A percentile compares a stretch with the other conserved stretches of the same genome.
Conservation (phyloP, 2,329 filamentous ascomycete species). For the Chaetomiaceae sp. region DNA sequence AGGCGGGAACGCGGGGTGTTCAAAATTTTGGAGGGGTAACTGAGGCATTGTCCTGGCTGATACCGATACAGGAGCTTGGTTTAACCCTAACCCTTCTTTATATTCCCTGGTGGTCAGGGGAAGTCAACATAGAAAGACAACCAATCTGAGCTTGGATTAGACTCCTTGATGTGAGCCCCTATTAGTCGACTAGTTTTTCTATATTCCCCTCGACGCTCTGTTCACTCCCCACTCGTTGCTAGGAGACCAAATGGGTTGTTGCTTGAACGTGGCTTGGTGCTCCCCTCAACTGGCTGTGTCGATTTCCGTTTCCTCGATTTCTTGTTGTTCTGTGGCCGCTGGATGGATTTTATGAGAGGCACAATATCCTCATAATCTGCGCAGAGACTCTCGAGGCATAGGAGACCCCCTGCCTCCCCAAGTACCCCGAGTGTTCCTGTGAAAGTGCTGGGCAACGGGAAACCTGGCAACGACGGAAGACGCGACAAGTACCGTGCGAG, state of each 20-base stretch:
- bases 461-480: constrained; percentile 19
- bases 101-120: background rate
- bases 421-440: constrained; percentile 11
- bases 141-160: too few relatives aligned
- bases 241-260: constrained; percentile 24
- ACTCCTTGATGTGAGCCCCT: too few relatives aligned
- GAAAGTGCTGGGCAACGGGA: constrained; percentile 19
- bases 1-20: constrained; percentile 17
- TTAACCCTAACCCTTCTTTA: constrained; percentile 11
- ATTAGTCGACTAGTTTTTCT: too few relatives aligned
- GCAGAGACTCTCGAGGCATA: constrained; percentile 15
- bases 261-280: constrained; percentile 5
- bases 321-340: constrained; percentile 6
- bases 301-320: constrained; percentile 19
- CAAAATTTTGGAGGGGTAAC: constrained; percentile 27
- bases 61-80: constrained; percentile 21
- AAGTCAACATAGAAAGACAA: too few relatives aligned
- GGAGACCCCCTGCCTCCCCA: constrained; percentile 14
- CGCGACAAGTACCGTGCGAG: constrained; percentile 1
- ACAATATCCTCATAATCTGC: constrained; percentile 16
- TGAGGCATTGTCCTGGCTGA: constrained; percentile 8
- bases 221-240: constrained; percentile 3
- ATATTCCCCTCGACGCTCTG: too few relatives aligned
- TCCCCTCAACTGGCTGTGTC: background rate
- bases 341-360: constrained; percentile 9